These are phyloP conservation scores for Physocladia obscura DNA, from an alignment of 192 early-diverging fungal genomes.

Conservation along the genomic window DNA sequence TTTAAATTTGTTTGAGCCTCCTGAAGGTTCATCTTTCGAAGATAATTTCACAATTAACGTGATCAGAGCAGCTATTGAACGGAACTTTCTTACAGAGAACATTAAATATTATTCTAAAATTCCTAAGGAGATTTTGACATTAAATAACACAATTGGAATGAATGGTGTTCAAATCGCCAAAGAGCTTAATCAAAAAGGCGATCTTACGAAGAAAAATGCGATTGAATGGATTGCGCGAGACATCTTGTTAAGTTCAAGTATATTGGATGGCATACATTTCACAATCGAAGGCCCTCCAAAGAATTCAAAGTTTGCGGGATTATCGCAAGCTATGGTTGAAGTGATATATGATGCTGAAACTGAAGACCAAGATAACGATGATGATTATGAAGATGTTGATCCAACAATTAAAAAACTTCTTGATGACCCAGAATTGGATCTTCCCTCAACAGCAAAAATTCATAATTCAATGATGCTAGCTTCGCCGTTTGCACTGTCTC, in stretches of 20 bases:
- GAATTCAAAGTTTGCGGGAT: neutral
- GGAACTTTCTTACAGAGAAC: too few species aligned
- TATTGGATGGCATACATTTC: neutral
- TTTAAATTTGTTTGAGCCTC: neutral
- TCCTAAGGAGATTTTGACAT: too few species aligned
- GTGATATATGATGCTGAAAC: neutral
- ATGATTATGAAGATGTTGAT: neutral
- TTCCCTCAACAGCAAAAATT: neutral
- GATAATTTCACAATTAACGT: too few species aligned
- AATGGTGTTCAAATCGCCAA: neutral
- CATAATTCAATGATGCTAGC: constrained; percentile 6
- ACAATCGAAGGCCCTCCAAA: neutral
- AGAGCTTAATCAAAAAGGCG: neutral
- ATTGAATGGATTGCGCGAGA: constrained; percentile 14
- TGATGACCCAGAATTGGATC: constrained; percentile 7
- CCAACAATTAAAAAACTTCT: constrained; percentile 3
- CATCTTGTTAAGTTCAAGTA: neutral
- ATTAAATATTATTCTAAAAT: too few species aligned
- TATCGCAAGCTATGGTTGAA: neutral
- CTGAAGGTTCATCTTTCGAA: neutral
- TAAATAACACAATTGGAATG: too few species aligned
- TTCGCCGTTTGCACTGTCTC: neutral
- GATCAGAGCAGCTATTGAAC: too few species aligned
- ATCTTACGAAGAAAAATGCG: neutral
- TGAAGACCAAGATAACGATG: neutral